Percentiles rank a stretch among this genome's conserved stretches.
These are phyloP conservation scores for Tremella mesenterica DNA, from an alignment of 768 basidiomycete genomes.

Conservation along the genomic window DNA sequence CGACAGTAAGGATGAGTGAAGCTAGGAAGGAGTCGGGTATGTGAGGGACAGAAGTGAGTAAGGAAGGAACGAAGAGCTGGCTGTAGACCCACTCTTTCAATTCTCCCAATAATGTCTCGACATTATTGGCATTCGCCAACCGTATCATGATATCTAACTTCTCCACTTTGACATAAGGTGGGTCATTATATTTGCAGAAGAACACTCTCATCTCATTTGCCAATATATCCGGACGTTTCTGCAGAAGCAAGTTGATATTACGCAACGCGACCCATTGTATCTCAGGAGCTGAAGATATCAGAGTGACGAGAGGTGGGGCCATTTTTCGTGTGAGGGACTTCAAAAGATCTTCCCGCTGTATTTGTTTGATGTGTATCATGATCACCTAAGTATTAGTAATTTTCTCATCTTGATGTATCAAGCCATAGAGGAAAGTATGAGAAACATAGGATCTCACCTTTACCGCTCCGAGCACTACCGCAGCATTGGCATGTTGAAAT, in stretches of 20 bases:
- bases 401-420: neutral
- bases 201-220: slow-evolving; percentile 97
- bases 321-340: slow-evolving; percentile 87
- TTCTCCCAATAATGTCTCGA: slow-evolving; percentile 89
- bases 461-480: slow-evolving; percentile 91
- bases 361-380: slow-evolving; percentile 89
- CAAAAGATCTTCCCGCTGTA: slow-evolving; percentile 69
- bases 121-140: slow-evolving; percentile 79
- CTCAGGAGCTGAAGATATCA: slow-evolving; percentile 91
- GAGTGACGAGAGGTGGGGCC: slow-evolving; percentile 89
- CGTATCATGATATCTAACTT: slow-evolving; percentile 98
- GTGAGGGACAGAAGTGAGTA: too few relatives aligned
- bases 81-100: slow-evolving; percentile 69
- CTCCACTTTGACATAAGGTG: slow-evolving; percentile 96
- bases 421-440: slow-evolving; percentile 21
- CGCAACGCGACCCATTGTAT: slow-evolving; percentile 97
- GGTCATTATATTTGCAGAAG: slow-evolving; percentile 99
- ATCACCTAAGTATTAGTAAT: slow-evolving; percentile 57
- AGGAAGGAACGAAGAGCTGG: too few relatives aligned
- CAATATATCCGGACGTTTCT: slow-evolving; percentile 81
- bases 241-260: slow-evolving; percentile 91
- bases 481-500: slow-evolving; percentile 93
- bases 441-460: slow-evolving; percentile 66
- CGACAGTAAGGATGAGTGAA: too few relatives aligned
- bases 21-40: too few relatives aligned